phyloP scores from a whole-genome alignment of 306 rosid genomes.

The Rubus parviflorus region DNA sequence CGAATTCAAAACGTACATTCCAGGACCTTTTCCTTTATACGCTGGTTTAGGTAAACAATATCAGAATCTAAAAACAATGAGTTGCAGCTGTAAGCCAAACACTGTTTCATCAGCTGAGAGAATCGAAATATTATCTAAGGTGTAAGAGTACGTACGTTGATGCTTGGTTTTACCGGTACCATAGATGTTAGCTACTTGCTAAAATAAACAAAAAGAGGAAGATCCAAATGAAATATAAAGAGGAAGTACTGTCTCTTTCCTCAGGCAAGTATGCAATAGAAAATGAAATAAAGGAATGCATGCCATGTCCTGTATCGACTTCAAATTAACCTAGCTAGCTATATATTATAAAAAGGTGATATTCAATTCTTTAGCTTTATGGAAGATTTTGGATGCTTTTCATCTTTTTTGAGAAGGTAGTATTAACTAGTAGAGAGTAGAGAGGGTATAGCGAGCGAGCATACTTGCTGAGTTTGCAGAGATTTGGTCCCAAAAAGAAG shows the following conservation, averaged over 20 bases:
- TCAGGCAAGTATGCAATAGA: constrained; percentile 31
- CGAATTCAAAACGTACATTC: background rate
- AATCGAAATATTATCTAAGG: background rate
- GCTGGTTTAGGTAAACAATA: background rate
- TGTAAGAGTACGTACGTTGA: background rate
- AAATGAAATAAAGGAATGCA: constrained; percentile 34
- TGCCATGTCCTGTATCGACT: constrained; percentile 21
- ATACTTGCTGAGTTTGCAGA: constrained; percentile 33
- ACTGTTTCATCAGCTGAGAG: background rate
- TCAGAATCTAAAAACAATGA: background rate
- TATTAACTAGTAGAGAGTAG: background rate
- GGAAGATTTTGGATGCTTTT: constrained; percentile 63
- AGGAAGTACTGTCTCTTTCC: constrained; percentile 40
- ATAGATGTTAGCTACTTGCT: background rate
- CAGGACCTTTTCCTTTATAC: background rate
- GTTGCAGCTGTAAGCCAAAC: background rate
- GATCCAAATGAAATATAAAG: constrained; percentile 32
- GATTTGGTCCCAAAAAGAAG: constrained; percentile 88
- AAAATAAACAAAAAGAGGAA: constrained; percentile 25
- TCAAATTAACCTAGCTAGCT: background rate
- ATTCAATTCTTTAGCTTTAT: constrained; percentile 53
- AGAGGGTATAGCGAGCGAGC: background rate
- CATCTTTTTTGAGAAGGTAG: background rate
- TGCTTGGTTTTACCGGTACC: background rate
- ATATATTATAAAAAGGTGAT: constrained; percentile 46